A percentile compares a stretch with the other conserved stretches of the same genome.
Evolutionary conservation across 176 grass and related monocot genomes (phyloP).

Genomic region (Paspalum vaginatum): DNA sequence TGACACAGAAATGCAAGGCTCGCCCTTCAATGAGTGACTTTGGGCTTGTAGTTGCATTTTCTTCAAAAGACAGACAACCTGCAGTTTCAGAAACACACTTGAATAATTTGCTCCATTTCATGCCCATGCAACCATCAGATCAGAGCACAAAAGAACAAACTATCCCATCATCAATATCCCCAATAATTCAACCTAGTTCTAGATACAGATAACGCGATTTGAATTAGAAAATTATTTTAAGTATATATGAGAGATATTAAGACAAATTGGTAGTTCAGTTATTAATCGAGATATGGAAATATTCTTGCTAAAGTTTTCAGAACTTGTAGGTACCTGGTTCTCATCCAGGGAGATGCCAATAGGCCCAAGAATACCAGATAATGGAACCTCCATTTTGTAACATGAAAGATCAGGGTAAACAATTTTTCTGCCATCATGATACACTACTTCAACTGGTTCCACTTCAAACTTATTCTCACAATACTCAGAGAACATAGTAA

Average conservation of each 20-base stretch:
- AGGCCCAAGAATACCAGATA: conserved; percentile 78
- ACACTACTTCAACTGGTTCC: conserved; percentile 87
- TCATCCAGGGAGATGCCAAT: conserved; percentile 84
- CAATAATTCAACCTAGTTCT: conserved; percentile 15
- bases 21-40: conserved; percentile 39
- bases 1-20: conserved; percentile 54
- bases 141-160: conserved; percentile 21
- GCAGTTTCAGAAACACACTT: conserved; percentile 33
- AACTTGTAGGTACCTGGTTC: conserved; percentile 58
- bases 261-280: conserved; percentile 1
- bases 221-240: background rate
- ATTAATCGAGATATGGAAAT: background rate
- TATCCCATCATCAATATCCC: background rate
- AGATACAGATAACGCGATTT: conserved; percentile 19
- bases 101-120: conserved; percentile 14
- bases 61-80: conserved; percentile 86
- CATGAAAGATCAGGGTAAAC: conserved; percentile 85
- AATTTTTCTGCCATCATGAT: conserved; percentile 62
- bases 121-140: conserved; percentile 6
- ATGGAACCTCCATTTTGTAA: conserved; percentile 77
- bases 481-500: conserved; percentile 93
- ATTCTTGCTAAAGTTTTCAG: conserved; percentile 12
- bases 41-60: conserved; percentile 96
- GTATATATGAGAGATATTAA: background rate
- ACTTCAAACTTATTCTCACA: conserved; percentile 92